Evolutionary conservation across 257 asterid genomes (phyloP), one percentile per base, ranked within the genome.

Genomic region (Nemophila menziesii): DNA sequence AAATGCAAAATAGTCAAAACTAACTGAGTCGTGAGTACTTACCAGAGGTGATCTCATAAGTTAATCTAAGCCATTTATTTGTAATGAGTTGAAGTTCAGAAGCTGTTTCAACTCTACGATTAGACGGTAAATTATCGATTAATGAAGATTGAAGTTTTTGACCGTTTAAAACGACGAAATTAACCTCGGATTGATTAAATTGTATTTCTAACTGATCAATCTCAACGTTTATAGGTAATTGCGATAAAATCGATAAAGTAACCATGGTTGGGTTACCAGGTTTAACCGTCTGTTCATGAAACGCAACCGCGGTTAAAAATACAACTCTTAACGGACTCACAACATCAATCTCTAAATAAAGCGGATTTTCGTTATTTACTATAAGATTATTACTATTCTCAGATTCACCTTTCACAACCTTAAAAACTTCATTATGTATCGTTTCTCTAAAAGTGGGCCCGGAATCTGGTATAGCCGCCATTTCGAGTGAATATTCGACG

Each of bases 201-300:
- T 81, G 99, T 66, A 90, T 82, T 78, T 90, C 99, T 64, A 90
- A 63, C 74, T 85, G 99, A 69, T 90, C 99, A 36, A 90, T 71
- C 70, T 85, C 99, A 45, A 85, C 71, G 46, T 67, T 62, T 46
- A 53, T 67, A 0, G 99, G 99, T 38, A 90, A 66, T 19, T 77
- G 96, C 47, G 99, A 76, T 46, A 74, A 74, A 70, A 90, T 82
- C 8, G 99, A 77, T 60, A 90, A 68, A 29, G 94, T 70, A 63
- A 90, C 60, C 62, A 67, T 73, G 38, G 92, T 67, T 39, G 73
- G 71, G 50, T 59, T 72, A 52, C 96, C 92, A 17, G 93, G 99
- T 80, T 90, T 90, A 49, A 81, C 76, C 43, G 70, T 61, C 62
- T 87, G 94, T 60, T 85, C 94, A 71, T 90, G 99, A 67, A 90